Base-by-base conservation (phyloP, 1,284 basidiomycete genomes). In the Hypsizygus ulmarius region DNA sequence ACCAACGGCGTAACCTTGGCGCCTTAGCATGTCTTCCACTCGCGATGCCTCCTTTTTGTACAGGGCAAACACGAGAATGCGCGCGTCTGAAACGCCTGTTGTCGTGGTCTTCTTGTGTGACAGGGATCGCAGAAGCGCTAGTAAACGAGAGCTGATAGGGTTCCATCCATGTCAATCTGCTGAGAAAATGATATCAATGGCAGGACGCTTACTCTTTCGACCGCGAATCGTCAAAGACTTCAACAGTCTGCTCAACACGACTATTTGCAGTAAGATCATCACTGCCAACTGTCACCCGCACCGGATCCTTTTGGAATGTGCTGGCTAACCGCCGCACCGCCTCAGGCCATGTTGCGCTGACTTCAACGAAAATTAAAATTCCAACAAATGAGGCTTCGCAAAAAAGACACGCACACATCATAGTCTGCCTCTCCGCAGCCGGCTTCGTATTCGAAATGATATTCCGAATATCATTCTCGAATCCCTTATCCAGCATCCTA, bases 341-440 rank as follows among this genome's bases (percentile, higher is more conserved):
- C 55, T 96, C 93, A 0, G 96, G 96, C 96, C 96, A 99, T 2
- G 96, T 99, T 5, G 96, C 96, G 49, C 93, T 97, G 73, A 98
- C 90, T 93, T 21, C 57, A 6, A 39, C 48, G 43, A 21, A 38
- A 28, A 40, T 37, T 14, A 35, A 40, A n/a, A 45, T 34, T 28
- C 27, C 8, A 32, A 14, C 29, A 43, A 30, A 28, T 29, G 16
- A 41, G 34, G n/a, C 36, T 47, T 32, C 36, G 34, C 33, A 35
- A 25, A 16, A 36, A 19, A 10, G 28, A 27, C 45, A 77, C 87
- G 60, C 64, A 92, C 90, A 95, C 93, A 96, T 95, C 74, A 94
- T 82, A 3, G 92, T 96, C 69, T 96, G 92, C 30, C 92, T 77
- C 46, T 82, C 76, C 10, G 69, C 66, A 9, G 75, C 72, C 56